phyloP scores from a whole-genome alignment of 108 stramenopile genomes.

The Skeletonema grethae region DNA sequence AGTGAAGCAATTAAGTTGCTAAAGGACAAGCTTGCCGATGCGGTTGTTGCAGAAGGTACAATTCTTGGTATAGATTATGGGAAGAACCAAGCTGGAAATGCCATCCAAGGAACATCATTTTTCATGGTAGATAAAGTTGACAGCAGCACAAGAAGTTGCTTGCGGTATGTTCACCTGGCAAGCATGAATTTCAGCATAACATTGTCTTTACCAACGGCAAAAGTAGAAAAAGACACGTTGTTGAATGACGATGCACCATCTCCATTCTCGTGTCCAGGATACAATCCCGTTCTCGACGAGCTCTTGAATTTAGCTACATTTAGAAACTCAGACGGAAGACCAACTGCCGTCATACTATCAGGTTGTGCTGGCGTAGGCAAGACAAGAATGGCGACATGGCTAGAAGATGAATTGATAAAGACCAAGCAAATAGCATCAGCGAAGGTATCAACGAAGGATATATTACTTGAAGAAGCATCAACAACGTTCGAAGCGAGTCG shows the following conservation, averaged over 20 bases:
- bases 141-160: not conserved
- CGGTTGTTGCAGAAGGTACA: constrained; percentile 20
- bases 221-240: not conserved
- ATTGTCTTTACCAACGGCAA: not conserved
- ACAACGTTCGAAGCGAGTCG: constrained; percentile 19
- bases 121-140: constrained; percentile 17
- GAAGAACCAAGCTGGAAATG: not conserved
- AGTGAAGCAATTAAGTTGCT: not conserved
- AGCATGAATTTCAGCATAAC: not conserved
- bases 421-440: not conserved
- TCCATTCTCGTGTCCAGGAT: constrained; percentile 59
- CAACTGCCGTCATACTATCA: constrained; percentile 63
- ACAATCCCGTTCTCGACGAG: constrained; percentile 53
- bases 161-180: not conserved
- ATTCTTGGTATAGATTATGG: constrained; percentile 13
- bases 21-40: constrained; percentile 2
- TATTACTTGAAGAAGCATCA: constrained; percentile 35
- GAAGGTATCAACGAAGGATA: constrained; percentile 46
- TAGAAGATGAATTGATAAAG: constrained; percentile 49
- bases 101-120: not conserved
- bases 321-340: constrained; percentile 35
- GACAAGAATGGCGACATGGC: constrained; percentile 62
- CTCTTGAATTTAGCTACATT: constrained; percentile 39
- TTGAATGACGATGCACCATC: not conserved
- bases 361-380: constrained; percentile 88